phyloP scores from a whole-genome alignment of 2,329 filamentous ascomycete species.

The Nigrospora oryzae region DNA sequence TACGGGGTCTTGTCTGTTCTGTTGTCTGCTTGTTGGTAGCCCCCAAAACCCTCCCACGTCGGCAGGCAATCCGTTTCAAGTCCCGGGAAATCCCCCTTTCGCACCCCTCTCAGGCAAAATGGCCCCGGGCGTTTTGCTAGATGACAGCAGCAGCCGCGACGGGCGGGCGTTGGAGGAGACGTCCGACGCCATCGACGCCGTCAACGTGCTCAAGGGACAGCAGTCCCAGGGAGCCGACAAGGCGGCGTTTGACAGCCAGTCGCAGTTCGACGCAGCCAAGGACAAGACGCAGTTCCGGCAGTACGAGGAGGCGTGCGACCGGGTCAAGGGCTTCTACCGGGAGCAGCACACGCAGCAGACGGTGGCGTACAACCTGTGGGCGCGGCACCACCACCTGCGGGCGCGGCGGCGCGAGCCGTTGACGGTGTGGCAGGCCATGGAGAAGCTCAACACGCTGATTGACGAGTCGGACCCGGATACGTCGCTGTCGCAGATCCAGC shows the following conservation, averaged over 20 bases:
- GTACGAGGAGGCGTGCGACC: slow-evolving; percentile 74
- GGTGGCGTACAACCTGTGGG: slow-evolving; percentile 75
- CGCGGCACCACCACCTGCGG: slow-evolving; percentile 66
- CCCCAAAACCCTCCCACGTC: no score
- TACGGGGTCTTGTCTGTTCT: no score
- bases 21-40: no score
- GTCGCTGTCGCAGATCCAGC: slow-evolving; percentile 78
- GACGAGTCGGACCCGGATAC: slow-evolving; percentile 91
- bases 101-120: slow-evolving; percentile 8
- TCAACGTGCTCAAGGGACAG: slow-evolving; percentile 42
- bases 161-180: slow-evolving; percentile 30
- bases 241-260: slow-evolving; percentile 30
- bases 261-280: slow-evolving; percentile 65
- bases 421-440: slow-evolving; percentile 86
- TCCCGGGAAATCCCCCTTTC: no score
- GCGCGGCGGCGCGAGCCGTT: slow-evolving; percentile 58
- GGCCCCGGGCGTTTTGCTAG: slow-evolving; percentile 20
- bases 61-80: no score
- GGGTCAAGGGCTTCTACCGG: slow-evolving; percentile 79
- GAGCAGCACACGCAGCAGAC: slow-evolving; percentile 67
- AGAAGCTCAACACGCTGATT: slow-evolving; percentile 84
- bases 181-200: slow-evolving; percentile 42
- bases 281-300: slow-evolving; percentile 76
- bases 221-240: slow-evolving; percentile 5
- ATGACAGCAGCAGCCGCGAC: slow-evolving; percentile 18